A percentile compares a stretch with the other conserved stretches of the same genome.
These are phyloP conservation scores for Cladosporium sp. DNA, from an alignment of 2,329 filamentous ascomycete species.

Conservation along the genomic window DNA sequence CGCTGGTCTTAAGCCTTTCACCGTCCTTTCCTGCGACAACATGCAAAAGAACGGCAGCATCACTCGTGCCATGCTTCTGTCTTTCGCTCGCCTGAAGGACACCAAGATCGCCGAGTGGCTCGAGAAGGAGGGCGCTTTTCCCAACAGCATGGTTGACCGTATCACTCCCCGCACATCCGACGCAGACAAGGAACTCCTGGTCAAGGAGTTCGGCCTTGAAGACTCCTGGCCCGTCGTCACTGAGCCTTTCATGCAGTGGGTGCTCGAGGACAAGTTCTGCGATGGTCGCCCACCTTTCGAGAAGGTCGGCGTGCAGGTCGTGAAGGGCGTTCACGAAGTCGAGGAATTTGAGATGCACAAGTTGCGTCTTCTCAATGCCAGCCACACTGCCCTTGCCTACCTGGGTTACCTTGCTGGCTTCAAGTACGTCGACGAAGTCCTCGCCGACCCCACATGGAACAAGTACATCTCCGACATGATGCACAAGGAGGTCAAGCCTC, in stretches of 20 bases:
- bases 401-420: slow-evolving; percentile 50
- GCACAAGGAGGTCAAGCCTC: slow-evolving; percentile 52
- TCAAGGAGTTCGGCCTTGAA: slow-evolving; percentile 44
- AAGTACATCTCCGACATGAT: slow-evolving; percentile 53
- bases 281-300: slow-evolving; percentile 51
- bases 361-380: slow-evolving; percentile 52
- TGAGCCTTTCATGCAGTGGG: slow-evolving; percentile 56
- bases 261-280: slow-evolving; percentile 50
- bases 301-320: slow-evolving; percentile 51
- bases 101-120: slow-evolving; percentile 50
- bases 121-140: slow-evolving; percentile 45
- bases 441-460: slow-evolving; percentile 46
- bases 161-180: slow-evolving; percentile 50
- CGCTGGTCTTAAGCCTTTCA: slow-evolving; percentile 49
- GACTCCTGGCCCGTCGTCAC: slow-evolving; percentile 53
- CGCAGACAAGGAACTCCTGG: slow-evolving; percentile 43
- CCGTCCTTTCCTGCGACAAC: slow-evolving; percentile 54
- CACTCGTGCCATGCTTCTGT: slow-evolving; percentile 49
- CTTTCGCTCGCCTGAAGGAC: slow-evolving; percentile 47
- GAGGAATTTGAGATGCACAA: slow-evolving; percentile 56
- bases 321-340: slow-evolving; percentile 48
- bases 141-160: slow-evolving; percentile 54
- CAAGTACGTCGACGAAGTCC: slow-evolving; percentile 53
- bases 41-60: slow-evolving; percentile 56
- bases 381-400: slow-evolving; percentile 51